phyloP scores from a whole-genome alignment of 2,329 filamentous ascomycete species.

The Penicillium sp. region DNA sequence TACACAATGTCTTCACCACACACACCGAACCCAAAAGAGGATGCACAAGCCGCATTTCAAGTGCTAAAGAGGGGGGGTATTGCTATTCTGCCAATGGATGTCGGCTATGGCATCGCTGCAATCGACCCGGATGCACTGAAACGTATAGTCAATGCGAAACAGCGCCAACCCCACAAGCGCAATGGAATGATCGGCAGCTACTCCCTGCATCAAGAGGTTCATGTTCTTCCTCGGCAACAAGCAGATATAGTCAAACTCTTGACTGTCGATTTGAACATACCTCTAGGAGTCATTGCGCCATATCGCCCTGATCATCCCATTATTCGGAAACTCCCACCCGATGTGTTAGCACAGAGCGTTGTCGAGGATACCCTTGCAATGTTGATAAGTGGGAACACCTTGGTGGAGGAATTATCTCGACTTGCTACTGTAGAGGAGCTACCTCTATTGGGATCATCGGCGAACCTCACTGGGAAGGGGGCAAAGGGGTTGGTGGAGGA shows the following conservation, averaged over 20 bases:
- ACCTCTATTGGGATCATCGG: conserved; percentile 30
- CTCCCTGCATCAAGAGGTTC: conserved; percentile 23
- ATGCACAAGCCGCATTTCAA: conserved; percentile 22
- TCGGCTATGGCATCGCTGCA: conserved; percentile 29
- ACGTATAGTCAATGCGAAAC: conserved; percentile 22
- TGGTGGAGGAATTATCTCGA: conserved; percentile 28
- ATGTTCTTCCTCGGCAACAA: conserved; percentile 17
- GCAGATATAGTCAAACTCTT: conserved; percentile 21
- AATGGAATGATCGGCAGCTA: conserved; percentile 31
- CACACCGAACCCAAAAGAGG: conserved; percentile 3
- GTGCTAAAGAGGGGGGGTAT: conserved; percentile 25
- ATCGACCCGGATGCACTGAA: conserved; percentile 20
- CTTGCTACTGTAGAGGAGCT: conserved; percentile 22
- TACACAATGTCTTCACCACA: background rate
- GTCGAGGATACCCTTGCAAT: conserved; percentile 28
- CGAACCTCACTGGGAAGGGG: conserved; percentile 32
- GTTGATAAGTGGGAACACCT: conserved; percentile 26
- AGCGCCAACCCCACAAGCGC: conserved; percentile 23
- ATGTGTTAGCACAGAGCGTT: conserved; percentile 16
- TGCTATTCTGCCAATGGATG: conserved; percentile 26
- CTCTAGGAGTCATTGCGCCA: conserved; percentile 26
- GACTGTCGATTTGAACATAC: conserved; percentile 26
- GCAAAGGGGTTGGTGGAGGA: conserved; percentile 29
- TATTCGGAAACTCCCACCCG: conserved; percentile 17
- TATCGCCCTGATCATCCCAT: conserved; percentile 24